Percentiles rank a stretch among this genome's conserved stretches.
Conservation (phyloP, 345 rosid genomes). For the Populus nigra region DNA sequence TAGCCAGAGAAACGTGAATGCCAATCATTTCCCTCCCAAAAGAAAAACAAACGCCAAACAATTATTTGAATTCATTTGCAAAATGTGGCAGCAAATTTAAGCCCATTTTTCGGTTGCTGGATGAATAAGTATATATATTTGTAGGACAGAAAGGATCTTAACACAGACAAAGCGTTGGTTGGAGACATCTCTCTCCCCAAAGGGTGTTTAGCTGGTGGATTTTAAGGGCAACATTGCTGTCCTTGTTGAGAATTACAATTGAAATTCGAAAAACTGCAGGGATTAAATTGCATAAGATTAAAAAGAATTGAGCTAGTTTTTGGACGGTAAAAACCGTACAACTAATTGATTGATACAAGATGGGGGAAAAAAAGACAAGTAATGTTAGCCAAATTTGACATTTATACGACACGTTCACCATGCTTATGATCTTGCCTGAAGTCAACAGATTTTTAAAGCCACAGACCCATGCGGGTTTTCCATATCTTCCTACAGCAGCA, state of each 20-base stretch:
- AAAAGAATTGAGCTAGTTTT: neutral
- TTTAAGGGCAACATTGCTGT: neutral
- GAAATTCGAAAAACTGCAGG: too few relatives aligned
- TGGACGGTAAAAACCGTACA: neutral
- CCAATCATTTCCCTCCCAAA: too few relatives aligned
- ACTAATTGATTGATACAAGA: neutral
- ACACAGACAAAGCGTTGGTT: too few relatives aligned
- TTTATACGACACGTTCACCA: constrained; percentile 21
- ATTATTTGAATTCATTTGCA: too few relatives aligned
- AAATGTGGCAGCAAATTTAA: too few relatives aligned
- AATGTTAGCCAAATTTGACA: constrained; percentile 3
- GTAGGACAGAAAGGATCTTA: too few relatives aligned
- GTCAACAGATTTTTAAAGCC: constrained; percentile 6
- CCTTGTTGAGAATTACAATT: neutral
- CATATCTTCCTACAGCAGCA: neutral
- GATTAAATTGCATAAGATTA: too few relatives aligned
- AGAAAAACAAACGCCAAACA: too few relatives aligned
- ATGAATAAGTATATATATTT: too few relatives aligned
- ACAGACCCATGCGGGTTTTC: constrained; percentile 10
- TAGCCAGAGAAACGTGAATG: too few relatives aligned
- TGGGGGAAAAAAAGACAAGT: neutral
- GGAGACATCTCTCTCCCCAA: too few relatives aligned
- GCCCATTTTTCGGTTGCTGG: too few relatives aligned
- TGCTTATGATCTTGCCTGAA: constrained; percentile 14
- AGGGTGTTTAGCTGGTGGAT: neutral